A percentile compares a stretch with the other conserved stretches of the same genome.
Conservation (phyloP, 192 early-diverging fungal genomes). For the Coemansia sp. region DNA sequence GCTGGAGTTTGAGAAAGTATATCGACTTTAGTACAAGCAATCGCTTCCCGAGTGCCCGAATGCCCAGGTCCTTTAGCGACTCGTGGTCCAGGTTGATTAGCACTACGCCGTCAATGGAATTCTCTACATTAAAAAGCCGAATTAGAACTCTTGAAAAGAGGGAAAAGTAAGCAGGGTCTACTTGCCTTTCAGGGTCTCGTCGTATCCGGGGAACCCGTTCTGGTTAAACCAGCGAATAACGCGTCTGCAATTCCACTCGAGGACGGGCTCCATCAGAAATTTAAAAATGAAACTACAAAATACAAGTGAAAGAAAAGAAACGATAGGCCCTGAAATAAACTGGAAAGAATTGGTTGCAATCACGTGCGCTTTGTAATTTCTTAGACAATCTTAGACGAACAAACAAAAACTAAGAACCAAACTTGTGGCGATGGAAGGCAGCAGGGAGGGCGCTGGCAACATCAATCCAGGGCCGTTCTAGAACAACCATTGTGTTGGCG, state of each 20-base stretch:
- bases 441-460: constrained; percentile 76
- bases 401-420: constrained; percentile 57
- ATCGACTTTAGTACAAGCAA: constrained; percentile 88
- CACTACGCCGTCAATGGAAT: constrained; percentile 86
- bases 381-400: background rate
- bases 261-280: constrained; percentile 42
- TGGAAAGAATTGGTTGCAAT: constrained; percentile 3
- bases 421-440: constrained; percentile 81
- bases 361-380: constrained; percentile 1
- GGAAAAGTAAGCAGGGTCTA: background rate
- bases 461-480: constrained; percentile 84
- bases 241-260: constrained; percentile 39
- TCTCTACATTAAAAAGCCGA: constrained; percentile 56
- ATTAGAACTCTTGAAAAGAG: background rate
- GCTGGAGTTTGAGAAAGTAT: constrained; percentile 76
- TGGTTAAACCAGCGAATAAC: constrained; percentile 55
- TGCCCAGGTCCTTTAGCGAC: constrained; percentile 82
- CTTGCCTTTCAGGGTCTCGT: constrained; percentile 43
- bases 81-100: constrained; percentile 88
- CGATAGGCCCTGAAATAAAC: background rate
- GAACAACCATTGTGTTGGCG: constrained; percentile 72
- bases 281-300: constrained; percentile 9
- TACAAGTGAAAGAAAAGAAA: background rate
- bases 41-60: constrained; percentile 83
- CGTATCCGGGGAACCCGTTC: constrained; percentile 53